Evolutionary conservation across 1,139 yeast species (phyloP).

Genomic region (Candida tropicalis): DNA sequence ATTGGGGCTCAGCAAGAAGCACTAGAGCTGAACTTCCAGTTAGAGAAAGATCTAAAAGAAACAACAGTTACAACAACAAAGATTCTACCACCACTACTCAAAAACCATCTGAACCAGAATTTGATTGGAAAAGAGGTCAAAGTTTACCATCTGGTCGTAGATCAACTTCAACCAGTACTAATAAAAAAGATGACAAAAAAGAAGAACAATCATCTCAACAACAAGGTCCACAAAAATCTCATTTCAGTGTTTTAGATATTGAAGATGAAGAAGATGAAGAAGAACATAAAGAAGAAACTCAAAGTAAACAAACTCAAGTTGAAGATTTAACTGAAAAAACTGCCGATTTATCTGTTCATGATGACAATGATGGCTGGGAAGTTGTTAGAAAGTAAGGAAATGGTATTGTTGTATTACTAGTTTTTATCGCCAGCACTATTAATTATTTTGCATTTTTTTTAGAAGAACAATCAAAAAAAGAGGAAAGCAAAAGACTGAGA

Average conservation of each 20-base stretch:
- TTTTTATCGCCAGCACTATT: no score
- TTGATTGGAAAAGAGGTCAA: slow-evolving; percentile 36
- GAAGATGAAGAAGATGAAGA: slow-evolving; percentile 61
- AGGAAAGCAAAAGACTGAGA: no score
- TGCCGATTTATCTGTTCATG: slow-evolving; percentile 41
- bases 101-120: slow-evolving; percentile 40
- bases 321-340: slow-evolving; percentile 47
- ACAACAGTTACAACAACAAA: slow-evolving; percentile 20
- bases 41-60: slow-evolving; percentile 31
- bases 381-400: slow-evolving; percentile 51
- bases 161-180: slow-evolving; percentile 15
- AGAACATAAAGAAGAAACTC: slow-evolving; percentile 42
- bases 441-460: no score
- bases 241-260: slow-evolving; percentile 64
- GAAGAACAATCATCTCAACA: slow-evolving; percentile 35
- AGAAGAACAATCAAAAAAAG: no score
- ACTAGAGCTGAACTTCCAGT: slow-evolving; percentile 37
- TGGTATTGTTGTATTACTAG: no score
- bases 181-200: slow-evolving; percentile 18
- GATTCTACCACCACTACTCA: slow-evolving; percentile 32
- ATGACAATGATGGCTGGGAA: slow-evolving; percentile 60
- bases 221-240: slow-evolving; percentile 55
- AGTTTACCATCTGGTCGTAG: slow-evolving; percentile 28
- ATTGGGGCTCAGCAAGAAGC: slow-evolving; percentile 62
- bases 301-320: slow-evolving; percentile 20